These are phyloP conservation scores for Cyberlindnera subsufficiens DNA, from an alignment of 805 yeast species.

Conservation along the genomic window DNA sequence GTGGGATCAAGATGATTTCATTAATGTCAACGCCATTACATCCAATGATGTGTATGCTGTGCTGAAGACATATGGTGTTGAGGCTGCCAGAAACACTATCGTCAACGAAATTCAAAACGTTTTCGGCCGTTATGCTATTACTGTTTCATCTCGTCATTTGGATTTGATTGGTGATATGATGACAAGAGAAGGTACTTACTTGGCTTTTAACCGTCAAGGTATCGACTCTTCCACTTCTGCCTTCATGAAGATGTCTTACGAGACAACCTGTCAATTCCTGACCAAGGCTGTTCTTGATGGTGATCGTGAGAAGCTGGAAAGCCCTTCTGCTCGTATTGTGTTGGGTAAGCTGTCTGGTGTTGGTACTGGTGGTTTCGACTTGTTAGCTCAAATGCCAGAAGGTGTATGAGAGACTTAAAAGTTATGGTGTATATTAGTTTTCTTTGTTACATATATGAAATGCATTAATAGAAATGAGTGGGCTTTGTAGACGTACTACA, in stretches of 20 bases:
- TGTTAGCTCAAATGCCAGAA: conserved; percentile 38
- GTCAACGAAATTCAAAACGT: conserved; percentile 94
- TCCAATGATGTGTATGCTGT: conserved; percentile 94
- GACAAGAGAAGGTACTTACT: conserved; percentile 97
- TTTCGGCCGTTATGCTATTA: conserved; percentile 92
- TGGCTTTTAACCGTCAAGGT: conserved; percentile 98
- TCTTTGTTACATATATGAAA: conserved; percentile 2
- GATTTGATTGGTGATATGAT: conserved; percentile 97
- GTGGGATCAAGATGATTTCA: conserved; percentile 96
- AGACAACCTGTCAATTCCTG: conserved; percentile 95
- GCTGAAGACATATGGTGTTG: conserved; percentile 90
- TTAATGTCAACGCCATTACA: conserved; percentile 81
- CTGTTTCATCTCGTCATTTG: conserved; percentile 89
- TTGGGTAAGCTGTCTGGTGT: conserved; percentile 85
- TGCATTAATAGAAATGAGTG: conserved; percentile 1
- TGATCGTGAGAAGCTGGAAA: conserved; percentile 79
- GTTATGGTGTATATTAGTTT: neutral
- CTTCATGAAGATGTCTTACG: conserved; percentile 98
- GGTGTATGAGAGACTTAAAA: conserved; percentile 8
- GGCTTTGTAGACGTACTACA: neutral
- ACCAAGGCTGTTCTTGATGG: conserved; percentile 94
- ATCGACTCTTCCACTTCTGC: conserved; percentile 94
- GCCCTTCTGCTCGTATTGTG: conserved; percentile 92
- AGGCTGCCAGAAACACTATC: conserved; percentile 97
- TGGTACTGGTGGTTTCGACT: conserved; percentile 95